Base-by-base conservation (phyloP, 176 grass and related monocot species). In the Cenchrus fungigraminus region DNA sequence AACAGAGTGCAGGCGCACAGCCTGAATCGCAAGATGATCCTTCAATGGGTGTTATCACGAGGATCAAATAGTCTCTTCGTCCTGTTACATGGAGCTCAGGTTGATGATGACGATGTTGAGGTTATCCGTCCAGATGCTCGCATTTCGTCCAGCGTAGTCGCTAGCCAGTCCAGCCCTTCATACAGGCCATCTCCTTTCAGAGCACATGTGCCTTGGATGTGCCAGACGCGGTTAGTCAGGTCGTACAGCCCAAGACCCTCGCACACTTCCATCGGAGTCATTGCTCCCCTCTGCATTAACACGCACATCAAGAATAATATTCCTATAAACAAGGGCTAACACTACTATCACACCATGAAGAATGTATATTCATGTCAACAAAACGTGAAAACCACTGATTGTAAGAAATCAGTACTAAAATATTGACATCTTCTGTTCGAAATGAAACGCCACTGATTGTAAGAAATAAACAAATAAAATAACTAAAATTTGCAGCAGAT, bases 151-250 rank as follows among this genome's bases (percentile, higher is more conserved):
- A 94, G 70, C 62, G 93, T 93, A 17, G 83, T 89, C 13, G 93
- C 91, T 52, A 98, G 78, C 96, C 96, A 98, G 87, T 98, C 96
- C 78, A 98, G 82, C 10, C 96, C 96, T 89, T 98, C 96, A 14
- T 98, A 98, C 49, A 98, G 91, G 66, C 96, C 96, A 55, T 94
- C 91, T 0, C 96, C 96, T 82, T 84, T 90, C 9, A 98, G 73
- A 79, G 91, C 96, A 62, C 93, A 95, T 40, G 96, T 93, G 52
- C 96, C 96, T 58, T 95, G 96, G 78, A 93, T 91, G 73, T 98
- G 96, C 96, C 96, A 98, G 65, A 93, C 87, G 55, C 93, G 93
- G 83, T 92, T 95, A 31, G 77, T 94, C 84, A 98, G 87, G 64
- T 94, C 93, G 10, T 93, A 90, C 22, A 98, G 87, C 7, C 96